Evolutionary conservation across 2,329 filamentous ascomycete species (phyloP).

Genomic region (Thelonectria blattea): DNA sequence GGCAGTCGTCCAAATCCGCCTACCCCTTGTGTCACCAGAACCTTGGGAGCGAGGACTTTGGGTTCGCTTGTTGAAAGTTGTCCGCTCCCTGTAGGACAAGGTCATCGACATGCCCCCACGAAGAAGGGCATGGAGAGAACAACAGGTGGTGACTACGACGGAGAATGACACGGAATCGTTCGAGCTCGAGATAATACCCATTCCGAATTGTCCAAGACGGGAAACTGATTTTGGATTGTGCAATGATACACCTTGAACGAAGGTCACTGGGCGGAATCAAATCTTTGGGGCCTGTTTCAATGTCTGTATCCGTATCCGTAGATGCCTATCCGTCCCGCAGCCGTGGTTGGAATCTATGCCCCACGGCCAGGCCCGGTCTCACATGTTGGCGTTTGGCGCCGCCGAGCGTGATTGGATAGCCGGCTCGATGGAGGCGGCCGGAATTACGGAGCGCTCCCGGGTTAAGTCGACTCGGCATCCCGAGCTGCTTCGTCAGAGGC

Average conservation of each 20-base stretch:
- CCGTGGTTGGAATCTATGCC: slow-evolving; percentile 1
- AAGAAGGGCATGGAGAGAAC: too few relatives aligned
- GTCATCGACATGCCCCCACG: too few relatives aligned
- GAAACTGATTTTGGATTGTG: too few relatives aligned
- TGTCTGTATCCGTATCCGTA: too few relatives aligned
- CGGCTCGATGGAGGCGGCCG: slow-evolving; percentile 37
- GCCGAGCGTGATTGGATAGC: slow-evolving; percentile 39
- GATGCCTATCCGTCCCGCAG: neutral
- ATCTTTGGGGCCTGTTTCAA: neutral
- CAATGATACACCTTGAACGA: too few relatives aligned
- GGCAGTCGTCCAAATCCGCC: neutral
- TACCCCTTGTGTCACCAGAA: too few relatives aligned
- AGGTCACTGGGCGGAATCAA: neutral
- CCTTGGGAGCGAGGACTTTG: too few relatives aligned
- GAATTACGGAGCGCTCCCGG: slow-evolving; percentile 33
- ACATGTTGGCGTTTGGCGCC: slow-evolving; percentile 31
- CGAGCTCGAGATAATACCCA: too few relatives aligned
- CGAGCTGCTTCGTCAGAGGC: neutral
- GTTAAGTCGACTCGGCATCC: slow-evolving; percentile 2
- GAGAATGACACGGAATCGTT: too few relatives aligned
- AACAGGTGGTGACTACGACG: too few relatives aligned
- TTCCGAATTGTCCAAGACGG: too few relatives aligned
- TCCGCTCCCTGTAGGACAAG: neutral
- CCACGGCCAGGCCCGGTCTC: slow-evolving; percentile 25
- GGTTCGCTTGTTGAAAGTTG: too few relatives aligned